Evolutionary conservation across 805 yeast species (phyloP), one percentile per base, ranked within the genome.

Genomic region (Candida qinlingensis): DNA sequence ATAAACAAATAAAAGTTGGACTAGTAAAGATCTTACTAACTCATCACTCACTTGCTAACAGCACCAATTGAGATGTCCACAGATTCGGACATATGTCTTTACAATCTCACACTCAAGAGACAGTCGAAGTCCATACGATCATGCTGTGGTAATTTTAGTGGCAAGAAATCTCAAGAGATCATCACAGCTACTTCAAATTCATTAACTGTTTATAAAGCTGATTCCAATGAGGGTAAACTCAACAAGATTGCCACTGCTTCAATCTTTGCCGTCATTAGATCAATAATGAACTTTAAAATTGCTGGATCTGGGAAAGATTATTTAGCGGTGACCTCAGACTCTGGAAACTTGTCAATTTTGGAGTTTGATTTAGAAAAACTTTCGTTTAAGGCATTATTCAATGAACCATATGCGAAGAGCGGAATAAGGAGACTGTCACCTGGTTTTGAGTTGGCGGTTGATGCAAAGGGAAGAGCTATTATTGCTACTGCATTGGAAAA

Each of bases 381-480:
- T 7, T 67, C 60, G 30, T 56, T 70, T 25, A 66, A 75, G 31
- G 71, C 84, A 7, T 46, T 75, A 1, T 60, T 71, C 34, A 83
- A 81, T 54, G 90, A 84, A 54, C 85, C 96, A 0, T 80, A 77
- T 54, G 76, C 81, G 41, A 86, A 89, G 61, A 74, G 85, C 25
- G 96, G 96, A 0, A 67, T 89, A 19, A 71, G 96, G 47, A 70
- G 96, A 54, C 64, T 83, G 0, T 71, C 86, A 0, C 96, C 96
- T 0, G 96, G 95, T 2, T 79, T 80, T 40, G 81, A 81, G 51
- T 59, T 89, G 10, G 77, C 81, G 0, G 77, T 80, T 0, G 97
- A 91, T 62, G 83, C 88, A 0, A 74, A 76, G 44, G 82, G 83
- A 13, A 69, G 97, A 46, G 88, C 95, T 4, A 55, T 82, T 3